Conservation (phyloP, 2,329 filamentous ascomycete species). For the Didymella pomorum region DNA sequence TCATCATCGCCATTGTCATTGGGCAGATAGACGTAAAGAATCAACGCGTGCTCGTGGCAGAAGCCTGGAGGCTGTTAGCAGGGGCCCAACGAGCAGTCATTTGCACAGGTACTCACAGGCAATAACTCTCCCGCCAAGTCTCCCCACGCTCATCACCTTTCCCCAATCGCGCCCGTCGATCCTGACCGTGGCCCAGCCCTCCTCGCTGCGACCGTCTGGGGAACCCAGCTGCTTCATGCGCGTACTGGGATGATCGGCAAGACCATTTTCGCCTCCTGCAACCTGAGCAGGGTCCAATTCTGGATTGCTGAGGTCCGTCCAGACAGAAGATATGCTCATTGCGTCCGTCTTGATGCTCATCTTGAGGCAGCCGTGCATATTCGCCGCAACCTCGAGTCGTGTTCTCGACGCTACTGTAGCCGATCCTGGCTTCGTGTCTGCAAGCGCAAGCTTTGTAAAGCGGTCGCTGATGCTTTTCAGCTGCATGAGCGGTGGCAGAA, state of each 20-base stretch:
- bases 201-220: constrained; percentile 71
- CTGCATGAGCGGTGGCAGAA: constrained; percentile 84
- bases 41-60: constrained; percentile 78
- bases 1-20: constrained; percentile 74
- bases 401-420: constrained; percentile 40
- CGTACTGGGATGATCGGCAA: constrained; percentile 84
- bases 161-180: constrained; percentile 97
- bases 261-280: constrained; percentile 66
- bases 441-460: constrained; percentile 79
- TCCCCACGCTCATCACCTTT: constrained; percentile 87
- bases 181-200: constrained; percentile 86
- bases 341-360: constrained; percentile 84
- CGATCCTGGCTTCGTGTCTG: constrained; percentile 48
- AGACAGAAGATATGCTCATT: constrained; percentile 83
- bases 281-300: constrained; percentile 82
- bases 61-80: constrained; percentile 61
- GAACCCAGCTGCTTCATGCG: constrained; percentile 69
- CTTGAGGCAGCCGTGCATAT: constrained; percentile 89
- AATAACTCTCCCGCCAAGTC: constrained; percentile 89
- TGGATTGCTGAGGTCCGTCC: constrained; percentile 86
- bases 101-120: constrained; percentile 68
- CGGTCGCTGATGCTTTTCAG: constrained; percentile 94
- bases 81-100: neutral
- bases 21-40: constrained; percentile 82
- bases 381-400: constrained; percentile 86